Conservation (phyloP, 2,329 filamentous ascomycete genomes). For the Bipolaris victoriae region DNA sequence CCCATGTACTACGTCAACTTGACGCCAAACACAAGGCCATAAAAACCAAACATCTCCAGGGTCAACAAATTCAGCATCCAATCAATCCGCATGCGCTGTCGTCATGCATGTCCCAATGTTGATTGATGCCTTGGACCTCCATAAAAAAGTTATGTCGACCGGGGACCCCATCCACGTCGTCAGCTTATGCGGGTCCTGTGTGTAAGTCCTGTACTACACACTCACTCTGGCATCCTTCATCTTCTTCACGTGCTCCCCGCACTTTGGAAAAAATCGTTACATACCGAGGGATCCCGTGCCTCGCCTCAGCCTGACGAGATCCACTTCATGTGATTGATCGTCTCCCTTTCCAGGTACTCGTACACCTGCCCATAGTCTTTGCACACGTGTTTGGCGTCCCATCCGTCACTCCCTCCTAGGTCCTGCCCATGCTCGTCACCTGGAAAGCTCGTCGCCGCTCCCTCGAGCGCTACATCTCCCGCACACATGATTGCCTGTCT, state of each 20-base stretch:
- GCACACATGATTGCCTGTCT: slow-evolving; percentile 44
- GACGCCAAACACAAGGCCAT: too few relatives aligned
- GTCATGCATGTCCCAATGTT: too few relatives aligned
- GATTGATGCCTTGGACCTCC: too few relatives aligned
- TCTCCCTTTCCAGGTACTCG: slow-evolving; percentile 36
- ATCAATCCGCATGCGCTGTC: too few relatives aligned
- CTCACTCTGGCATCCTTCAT: neutral
- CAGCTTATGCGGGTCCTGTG: neutral
- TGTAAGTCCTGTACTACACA: neutral
- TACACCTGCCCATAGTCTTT: slow-evolving; percentile 42
- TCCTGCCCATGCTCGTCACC: slow-evolving; percentile 31
- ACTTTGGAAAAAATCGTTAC: neutral
- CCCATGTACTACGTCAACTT: too few relatives aligned
- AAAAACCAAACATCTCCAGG: too few relatives aligned
- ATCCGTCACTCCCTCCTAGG: slow-evolving; percentile 43
- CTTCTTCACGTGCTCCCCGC: slow-evolving; percentile 2
- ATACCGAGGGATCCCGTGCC: neutral
- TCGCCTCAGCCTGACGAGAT: slow-evolving; percentile 28
- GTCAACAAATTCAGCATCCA: too few relatives aligned
- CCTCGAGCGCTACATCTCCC: slow-evolving; percentile 43
- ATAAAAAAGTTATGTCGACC: too few relatives aligned
- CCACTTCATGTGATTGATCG: slow-evolving; percentile 40
- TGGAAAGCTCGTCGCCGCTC: slow-evolving; percentile 43
- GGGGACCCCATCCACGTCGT: neutral
- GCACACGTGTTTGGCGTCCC: slow-evolving; percentile 44